These are phyloP conservation scores for Prorocentrum cordatum DNA, from an alignment of 169 alveolate species.

Conservation along the genomic window DNA sequence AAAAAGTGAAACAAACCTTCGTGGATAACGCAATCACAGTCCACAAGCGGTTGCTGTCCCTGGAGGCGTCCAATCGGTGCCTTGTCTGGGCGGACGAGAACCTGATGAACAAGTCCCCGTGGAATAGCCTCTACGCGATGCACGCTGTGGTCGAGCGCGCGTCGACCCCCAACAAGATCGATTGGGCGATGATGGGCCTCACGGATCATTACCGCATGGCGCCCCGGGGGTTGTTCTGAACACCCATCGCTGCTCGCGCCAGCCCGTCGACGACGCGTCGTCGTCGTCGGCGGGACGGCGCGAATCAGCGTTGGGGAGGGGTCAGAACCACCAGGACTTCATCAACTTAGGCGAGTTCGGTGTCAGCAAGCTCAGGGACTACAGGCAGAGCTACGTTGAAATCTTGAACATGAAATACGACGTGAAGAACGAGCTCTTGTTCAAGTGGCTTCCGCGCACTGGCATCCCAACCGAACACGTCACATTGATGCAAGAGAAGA, in stretches of 20 bases:
- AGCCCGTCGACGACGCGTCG: neutral
- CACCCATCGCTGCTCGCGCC: neutral
- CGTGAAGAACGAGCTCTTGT: neutral
- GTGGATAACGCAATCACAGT: neutral
- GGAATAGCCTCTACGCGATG: neutral
- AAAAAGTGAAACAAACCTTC: neutral
- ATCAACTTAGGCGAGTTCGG: neutral
- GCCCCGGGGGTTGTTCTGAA: too few species aligned
- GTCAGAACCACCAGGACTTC: neutral
- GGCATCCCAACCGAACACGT: neutral
- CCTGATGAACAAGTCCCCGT: neutral
- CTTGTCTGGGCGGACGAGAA: neutral
- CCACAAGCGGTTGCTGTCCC: neutral
- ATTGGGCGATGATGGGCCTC: neutral
- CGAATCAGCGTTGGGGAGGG: neutral
- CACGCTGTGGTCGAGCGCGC: neutral
- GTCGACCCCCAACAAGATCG: neutral
- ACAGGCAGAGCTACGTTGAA: neutral
- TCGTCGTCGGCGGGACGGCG: neutral
- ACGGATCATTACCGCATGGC: neutral
- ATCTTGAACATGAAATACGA: neutral
- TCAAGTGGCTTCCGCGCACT: neutral
- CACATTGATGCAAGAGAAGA: neutral
- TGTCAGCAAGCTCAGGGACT: neutral
- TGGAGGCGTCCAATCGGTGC: neutral